Evolutionary conservation across 169 alveolate genomes (phyloP).

Genomic region (Cryptosporidium andersoni): DNA sequence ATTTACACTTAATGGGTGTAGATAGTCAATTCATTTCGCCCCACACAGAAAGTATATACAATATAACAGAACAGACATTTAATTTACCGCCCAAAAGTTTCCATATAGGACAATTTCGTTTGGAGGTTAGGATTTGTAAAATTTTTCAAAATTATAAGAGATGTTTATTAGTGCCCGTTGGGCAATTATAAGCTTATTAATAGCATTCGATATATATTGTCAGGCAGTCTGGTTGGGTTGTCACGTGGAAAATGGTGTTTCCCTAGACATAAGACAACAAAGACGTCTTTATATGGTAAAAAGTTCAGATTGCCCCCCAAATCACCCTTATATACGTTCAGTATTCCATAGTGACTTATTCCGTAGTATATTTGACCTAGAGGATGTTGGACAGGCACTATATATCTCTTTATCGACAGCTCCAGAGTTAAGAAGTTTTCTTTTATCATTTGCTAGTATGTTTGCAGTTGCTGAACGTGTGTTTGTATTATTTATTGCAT

Average conservation of each 20-base stretch:
- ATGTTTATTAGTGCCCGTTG: conserved; percentile 59
- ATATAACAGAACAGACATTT: not conserved
- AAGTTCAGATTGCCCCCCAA: conserved; percentile 37
- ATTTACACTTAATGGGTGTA: too few relatives aligned
- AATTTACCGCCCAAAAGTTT: too few relatives aligned
- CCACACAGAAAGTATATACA: not conserved
- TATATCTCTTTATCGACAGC: conserved; percentile 28
- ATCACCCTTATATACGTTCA: conserved; percentile 56
- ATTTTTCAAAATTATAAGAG: conserved; percentile 1
- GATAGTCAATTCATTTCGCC: too few relatives aligned
- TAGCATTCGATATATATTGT: conserved; percentile 60
- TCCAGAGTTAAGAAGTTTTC: conserved; percentile 26
- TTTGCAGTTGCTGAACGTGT: conserved; percentile 69
- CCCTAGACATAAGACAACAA: not conserved
- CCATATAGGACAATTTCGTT: too few relatives aligned
- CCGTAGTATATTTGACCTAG: conserved; percentile 28
- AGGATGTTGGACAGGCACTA: conserved; percentile 40
- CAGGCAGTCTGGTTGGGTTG: conserved; percentile 46
- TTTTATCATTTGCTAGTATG: conserved; percentile 62
- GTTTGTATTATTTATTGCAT: conserved; percentile 2
- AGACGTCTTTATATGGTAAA: not conserved
- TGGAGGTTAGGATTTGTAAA: not conserved
- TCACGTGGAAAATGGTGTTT: conserved; percentile 16
- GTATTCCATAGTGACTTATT: conserved; percentile 24
- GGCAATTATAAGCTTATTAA: conserved; percentile 38